Percentiles rank a stretch among this genome's conserved stretches.
Conservation (phyloP, 331 rosid species). For the Cydonia oblonga region DNA sequence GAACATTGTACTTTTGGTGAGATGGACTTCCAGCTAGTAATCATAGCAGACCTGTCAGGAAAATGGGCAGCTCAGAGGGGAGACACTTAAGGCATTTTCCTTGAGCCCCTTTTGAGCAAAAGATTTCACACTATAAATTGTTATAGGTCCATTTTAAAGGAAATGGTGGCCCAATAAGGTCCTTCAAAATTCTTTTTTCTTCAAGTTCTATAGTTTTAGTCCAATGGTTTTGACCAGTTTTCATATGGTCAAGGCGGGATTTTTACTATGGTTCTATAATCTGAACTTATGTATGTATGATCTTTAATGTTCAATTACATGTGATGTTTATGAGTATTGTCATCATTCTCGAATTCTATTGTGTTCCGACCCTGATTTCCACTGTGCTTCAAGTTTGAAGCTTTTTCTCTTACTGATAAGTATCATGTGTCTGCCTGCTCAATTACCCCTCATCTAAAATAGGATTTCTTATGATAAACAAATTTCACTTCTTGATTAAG, state of each 20-base stretch:
- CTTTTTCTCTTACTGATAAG: no score
- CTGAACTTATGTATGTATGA: background rate
- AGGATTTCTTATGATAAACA: background rate
- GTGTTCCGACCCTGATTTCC: background rate
- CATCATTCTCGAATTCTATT: background rate
- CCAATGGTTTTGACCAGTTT: background rate
- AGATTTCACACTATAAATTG: no score
- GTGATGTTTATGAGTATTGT: background rate
- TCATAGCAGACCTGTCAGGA: background rate
- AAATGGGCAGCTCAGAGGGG: background rate
- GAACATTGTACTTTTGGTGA: background rate
- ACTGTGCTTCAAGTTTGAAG: background rate
- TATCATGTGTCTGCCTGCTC: background rate
- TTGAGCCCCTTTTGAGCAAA: background rate
- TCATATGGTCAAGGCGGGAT: background rate
- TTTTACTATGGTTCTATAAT: background rate
- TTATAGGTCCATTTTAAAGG: no score
- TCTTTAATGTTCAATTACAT: background rate
- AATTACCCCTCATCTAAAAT: background rate
- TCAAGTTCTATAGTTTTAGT: background rate
- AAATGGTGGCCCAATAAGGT: background rate
- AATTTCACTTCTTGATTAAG: constrained; percentile 25
- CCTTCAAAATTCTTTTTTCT: background rate
- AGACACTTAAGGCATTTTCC: background rate
- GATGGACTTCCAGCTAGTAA: background rate